Evolutionary conservation across 2,329 filamentous ascomycete genomes (phyloP), one percentile per base, ranked within the genome.

Genomic region (Neonectria punicea): DNA sequence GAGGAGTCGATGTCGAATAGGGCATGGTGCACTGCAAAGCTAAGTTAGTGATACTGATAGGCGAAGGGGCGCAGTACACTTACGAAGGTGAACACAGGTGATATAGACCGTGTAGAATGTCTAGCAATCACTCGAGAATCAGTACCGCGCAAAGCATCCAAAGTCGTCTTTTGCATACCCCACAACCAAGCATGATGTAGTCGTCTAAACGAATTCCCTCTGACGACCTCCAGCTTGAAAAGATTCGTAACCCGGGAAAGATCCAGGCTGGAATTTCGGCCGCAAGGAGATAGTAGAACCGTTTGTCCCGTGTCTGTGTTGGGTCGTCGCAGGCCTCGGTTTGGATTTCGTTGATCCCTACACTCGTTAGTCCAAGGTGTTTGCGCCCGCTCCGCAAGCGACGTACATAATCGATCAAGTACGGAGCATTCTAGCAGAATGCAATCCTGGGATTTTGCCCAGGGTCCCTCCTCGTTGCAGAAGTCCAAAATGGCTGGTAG

Each of bases 201-300:
- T 83, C 82, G 53, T 83, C 81, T 5, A 76, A 16, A 28, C 77
- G 78, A 22, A 79, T 75, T 5, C 71, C 64, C 5, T 73, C 67
- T 7, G 73, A 65, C 6, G 74, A 76, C 39, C 63, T 72, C 77
- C 78, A 79, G 13, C 81, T 72, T 16, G 75, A 75, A 51, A 76
- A 81, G 4, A 83, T 60, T n/a, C 81, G 75, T 22, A 82, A 51
- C 34, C 77, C 71, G 5, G 81, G 74, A 39, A 72, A 76, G 2
- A 78, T 5, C 22, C 79, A 70, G 0, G 80, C 80, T 34, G 78
- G 71, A 2, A 77, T 61, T 60, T 83, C 78, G 39, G 80, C 71
- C 4, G 76, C 70, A n/a, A 82, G 70, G 2, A 80, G 68, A 4
- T 76, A 74, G 28, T 79, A 69, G n/a, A 83, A 70, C 5, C 74